Conservation (phyloP, 768 basidiomycete genomes). For the Calocera cornea region DNA sequence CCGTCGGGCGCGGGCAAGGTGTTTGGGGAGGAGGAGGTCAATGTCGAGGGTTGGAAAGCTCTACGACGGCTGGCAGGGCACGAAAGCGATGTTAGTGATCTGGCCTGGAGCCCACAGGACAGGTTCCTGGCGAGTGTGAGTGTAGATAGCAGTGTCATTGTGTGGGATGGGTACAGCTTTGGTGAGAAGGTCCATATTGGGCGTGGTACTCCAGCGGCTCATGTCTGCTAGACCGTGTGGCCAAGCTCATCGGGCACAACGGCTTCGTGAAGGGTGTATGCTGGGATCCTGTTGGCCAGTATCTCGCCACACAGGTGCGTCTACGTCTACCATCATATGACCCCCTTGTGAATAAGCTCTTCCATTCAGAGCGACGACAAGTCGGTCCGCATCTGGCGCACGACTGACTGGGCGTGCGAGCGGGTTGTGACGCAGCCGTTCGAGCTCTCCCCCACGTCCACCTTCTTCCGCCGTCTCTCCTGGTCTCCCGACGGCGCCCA, state of each 20-base stretch:
- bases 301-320: constrained; percentile 64
- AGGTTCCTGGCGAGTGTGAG: constrained; percentile 87
- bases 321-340: background rate
- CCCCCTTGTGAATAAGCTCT: background rate
- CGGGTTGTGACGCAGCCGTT: constrained; percentile 82
- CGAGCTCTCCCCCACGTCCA: constrained; percentile 83
- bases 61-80: constrained; percentile 84
- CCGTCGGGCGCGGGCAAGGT: constrained; percentile 83
- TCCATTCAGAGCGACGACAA: constrained; percentile 80
- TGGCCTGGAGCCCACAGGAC: constrained; percentile 92
- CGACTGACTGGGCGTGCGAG: constrained; percentile 79
- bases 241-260: constrained; percentile 75
- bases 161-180: constrained; percentile 89
- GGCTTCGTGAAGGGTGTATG: constrained; percentile 98
- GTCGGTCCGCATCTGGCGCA: constrained; percentile 93
- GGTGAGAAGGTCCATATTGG: constrained; percentile 36
- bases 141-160: constrained; percentile 75
- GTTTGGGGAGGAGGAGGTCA: constrained; percentile 90
- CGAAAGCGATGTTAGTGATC: constrained; percentile 87
- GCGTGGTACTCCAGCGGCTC: background rate
- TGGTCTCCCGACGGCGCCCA: constrained; percentile 99
- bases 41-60: constrained; percentile 95
- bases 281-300: constrained; percentile 97
- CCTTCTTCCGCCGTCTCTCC: constrained; percentile 84
- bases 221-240: constrained; percentile 49